A percentile compares a stretch with the other conserved stretches of the same genome.
These are phyloP conservation scores for Sugiyamaella pinicola DNA, from an alignment of 1,139 yeast species.

Conservation along the genomic window DNA sequence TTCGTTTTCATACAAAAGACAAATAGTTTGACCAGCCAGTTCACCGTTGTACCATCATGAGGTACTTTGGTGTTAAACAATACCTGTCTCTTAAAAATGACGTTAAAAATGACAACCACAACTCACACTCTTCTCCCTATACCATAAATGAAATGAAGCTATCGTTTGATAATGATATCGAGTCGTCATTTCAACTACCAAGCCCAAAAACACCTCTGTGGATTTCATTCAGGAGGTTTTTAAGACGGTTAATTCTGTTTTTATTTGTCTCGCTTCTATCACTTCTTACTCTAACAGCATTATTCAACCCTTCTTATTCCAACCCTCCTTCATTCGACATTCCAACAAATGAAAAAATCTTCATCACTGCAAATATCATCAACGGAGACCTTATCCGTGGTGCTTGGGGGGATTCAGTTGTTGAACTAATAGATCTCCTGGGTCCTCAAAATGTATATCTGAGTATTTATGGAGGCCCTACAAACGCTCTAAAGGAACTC, in stretches of 20 bases:
- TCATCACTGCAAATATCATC: slow-evolving; percentile 25
- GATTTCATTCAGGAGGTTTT: slow-evolving; percentile 3
- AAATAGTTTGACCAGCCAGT: background rate
- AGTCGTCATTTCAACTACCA: background rate
- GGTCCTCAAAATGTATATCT: slow-evolving; percentile 25
- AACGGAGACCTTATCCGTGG: slow-evolving; percentile 24
- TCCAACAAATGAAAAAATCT: slow-evolving; percentile 21
- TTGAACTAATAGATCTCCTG: slow-evolving; percentile 23
- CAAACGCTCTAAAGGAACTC: slow-evolving; percentile 21
- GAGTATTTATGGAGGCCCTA: slow-evolving; percentile 26
- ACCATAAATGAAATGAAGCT: background rate
- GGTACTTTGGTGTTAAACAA: background rate
- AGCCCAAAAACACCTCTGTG: slow-evolving; percentile 4
- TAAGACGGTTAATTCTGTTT: slow-evolving; percentile 3
- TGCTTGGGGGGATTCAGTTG: slow-evolving; percentile 25
- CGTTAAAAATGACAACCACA: background rate
- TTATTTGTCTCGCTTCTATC: slow-evolving; percentile 1
- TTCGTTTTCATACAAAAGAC: background rate
- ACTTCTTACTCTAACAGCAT: slow-evolving; percentile 19
- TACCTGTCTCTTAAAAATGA: background rate
- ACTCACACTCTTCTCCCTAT: background rate
- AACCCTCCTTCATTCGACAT: slow-evolving; percentile 15
- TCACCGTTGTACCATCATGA: background rate
- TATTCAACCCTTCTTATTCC: slow-evolving; percentile 24
- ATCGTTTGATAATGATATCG: slow-evolving; percentile 16